Base-by-base conservation (phyloP, 352 stramenopile genomes). In the Pythium diclinum region DNA sequence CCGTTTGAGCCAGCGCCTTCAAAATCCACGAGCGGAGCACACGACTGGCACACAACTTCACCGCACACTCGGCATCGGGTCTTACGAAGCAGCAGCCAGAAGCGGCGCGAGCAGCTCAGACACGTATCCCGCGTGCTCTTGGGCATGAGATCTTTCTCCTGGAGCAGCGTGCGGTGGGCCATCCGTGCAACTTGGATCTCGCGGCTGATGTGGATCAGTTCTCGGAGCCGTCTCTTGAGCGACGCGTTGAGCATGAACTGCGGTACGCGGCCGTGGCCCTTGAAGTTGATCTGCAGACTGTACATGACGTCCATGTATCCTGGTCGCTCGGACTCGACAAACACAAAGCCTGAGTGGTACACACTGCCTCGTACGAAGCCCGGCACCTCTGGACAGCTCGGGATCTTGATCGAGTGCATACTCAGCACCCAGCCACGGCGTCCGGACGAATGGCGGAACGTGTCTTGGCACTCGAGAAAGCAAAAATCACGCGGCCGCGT, bases 271-370 rank as follows among this genome's bases (percentile, higher is more conserved):
- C 69, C 85, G 11, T 78, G 83, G 63, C 80, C 86, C 57, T 91
- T 90, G 63, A 94, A 94, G 64, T 94, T 94, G 66, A 94, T 86
- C 71, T 92, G 85, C 14, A 94, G 65, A 61, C 76, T 88, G 65
- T 94, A 83, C 79, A 91, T 89, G n/a, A 94, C 83, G 67, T 94
- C 83, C 76, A 94, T 83, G 69, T 85, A 90, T 21, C 85, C 85
- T 5, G 82, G 70, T 4, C 78, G 80, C 54, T 94, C 83, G 16
- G 85, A 77, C 61, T 94, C 81, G 28, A 92, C 78, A 56, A 92
- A 92, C 30, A 92, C 83, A 36, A 87, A 90, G 10, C 83, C 84
- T 13, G 80, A 90, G 62, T 91, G 81, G 63, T 94, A 94, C 72
- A 94, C 87, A 46, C 85, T 94, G 54, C 81, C 81, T 51, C 85